Conservation (phyloP, 345 rosid genomes). For the Dipteronia dyeriana region DNA sequence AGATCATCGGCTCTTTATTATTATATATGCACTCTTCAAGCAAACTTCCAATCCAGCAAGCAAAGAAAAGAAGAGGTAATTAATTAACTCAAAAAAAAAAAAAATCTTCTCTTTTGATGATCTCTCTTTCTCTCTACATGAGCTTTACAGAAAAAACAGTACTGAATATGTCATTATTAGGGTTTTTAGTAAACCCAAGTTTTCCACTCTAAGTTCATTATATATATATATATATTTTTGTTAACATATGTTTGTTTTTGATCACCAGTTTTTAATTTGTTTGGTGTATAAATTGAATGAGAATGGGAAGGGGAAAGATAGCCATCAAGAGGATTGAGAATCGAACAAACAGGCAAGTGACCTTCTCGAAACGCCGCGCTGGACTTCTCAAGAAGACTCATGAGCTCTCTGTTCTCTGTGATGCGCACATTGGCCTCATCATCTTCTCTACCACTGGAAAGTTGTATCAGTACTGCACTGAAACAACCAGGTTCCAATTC, state of each 20-base stretch:
- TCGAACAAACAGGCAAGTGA: slow-evolving; percentile 34
- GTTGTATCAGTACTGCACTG: slow-evolving; percentile 27
- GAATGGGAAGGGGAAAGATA: slow-evolving; percentile 40
- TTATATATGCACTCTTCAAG: neutral
- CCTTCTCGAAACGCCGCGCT: slow-evolving; percentile 33
- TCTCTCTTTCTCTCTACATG: neutral
- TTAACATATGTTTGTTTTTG: neutral
- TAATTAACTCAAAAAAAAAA: neutral
- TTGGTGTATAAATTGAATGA: neutral
- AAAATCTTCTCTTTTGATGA: neutral
- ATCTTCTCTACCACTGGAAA: slow-evolving; percentile 35
- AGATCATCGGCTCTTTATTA: neutral
- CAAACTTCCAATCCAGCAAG: slow-evolving; percentile 18
- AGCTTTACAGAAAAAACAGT: neutral
- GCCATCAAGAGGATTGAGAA: slow-evolving; percentile 32
- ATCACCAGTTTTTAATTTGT: neutral
- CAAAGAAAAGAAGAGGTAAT: slow-evolving; percentile 12
- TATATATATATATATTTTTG: neutral
- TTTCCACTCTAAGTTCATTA: slow-evolving; percentile 22
- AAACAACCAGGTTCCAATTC: slow-evolving; percentile 23
- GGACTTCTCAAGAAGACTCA: slow-evolving; percentile 38
- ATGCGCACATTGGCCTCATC: slow-evolving; percentile 36
- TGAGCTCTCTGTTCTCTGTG: slow-evolving; percentile 38
- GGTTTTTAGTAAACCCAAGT: slow-evolving; percentile 21
- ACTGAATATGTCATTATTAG: slow-evolving; percentile 13